Base-by-base conservation (phyloP, 176 grass and related monocot genomes). In the Oryza glaberrima region DNA sequence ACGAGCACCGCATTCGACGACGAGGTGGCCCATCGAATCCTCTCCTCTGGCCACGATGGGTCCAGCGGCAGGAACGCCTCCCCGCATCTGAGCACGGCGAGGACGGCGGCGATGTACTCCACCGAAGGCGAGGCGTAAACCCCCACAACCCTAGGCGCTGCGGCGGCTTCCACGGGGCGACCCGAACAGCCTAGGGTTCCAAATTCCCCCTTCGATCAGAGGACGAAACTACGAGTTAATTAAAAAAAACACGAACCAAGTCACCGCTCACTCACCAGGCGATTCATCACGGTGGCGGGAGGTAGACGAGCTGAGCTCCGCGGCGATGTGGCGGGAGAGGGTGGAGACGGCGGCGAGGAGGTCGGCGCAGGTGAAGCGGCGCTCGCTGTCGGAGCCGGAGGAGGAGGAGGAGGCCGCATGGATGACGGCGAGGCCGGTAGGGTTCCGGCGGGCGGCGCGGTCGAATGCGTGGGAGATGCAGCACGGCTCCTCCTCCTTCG, bases 21-120 rank as follows among this genome's bases (percentile, higher is more conserved):
- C 7, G 91, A 87, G 48, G 94, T 44, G 6, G 84, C 79, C 35
- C 80, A 93, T 56, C 46, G 16, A 38, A 95, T 71, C 81, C 91
- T 91, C 47, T 90, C 91, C 17, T 95, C 87, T 7, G 95, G 85
- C 95, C 93, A 98, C 52, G 82, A 87, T 0, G 95, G 93, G 52
- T 98, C 95, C 69, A 98, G 76, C 49, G 93, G 95, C 69, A 98
- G 83, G 80, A 98, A 98, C 76, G 91, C 93, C 30, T 86, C 89
- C 23, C 92, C 87, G 41, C 87, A 95, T 67, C 95, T 82, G 30
- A 98, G 87, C 47, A 95, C 86, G 15, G 92, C 69, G 30, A 95
- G 91, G 65, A 95, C 92, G 32, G 86, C 71, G 44, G 74, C 82
- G 9, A 98, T 71, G 38, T 95, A 98, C 79, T 90, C 92, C 34